These are phyloP conservation scores for Phialophora chinensis DNA, from an alignment of 2,329 filamentous ascomycete species.

Conservation along the genomic window DNA sequence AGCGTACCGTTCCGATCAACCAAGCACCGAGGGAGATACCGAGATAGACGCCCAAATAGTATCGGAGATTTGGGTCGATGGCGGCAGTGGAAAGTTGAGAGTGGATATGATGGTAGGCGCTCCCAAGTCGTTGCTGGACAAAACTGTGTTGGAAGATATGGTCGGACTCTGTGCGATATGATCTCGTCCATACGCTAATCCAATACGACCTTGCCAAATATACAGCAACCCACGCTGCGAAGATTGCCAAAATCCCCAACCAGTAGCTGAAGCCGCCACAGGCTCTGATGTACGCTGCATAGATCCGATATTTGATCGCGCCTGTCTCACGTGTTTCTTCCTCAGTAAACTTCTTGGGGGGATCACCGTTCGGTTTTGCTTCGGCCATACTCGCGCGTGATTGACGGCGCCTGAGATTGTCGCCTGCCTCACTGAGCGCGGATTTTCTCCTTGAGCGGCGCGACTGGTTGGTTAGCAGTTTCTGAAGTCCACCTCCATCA, in stretches of 20 bases:
- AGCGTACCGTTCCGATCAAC: slow-evolving; percentile 66
- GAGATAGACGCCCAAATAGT: slow-evolving; percentile 73
- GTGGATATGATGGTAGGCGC: slow-evolving; percentile 32
- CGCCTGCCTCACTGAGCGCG: slow-evolving; percentile 24
- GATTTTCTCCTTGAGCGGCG: slow-evolving; percentile 31
- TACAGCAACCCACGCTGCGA: slow-evolving; percentile 35
- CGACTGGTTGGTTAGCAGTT: slow-evolving; percentile 47
- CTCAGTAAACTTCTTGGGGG: slow-evolving; percentile 73
- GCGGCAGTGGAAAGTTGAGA: slow-evolving; percentile 23
- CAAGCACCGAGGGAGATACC: slow-evolving; percentile 61
- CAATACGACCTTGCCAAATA: slow-evolving; percentile 50
- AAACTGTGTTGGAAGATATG: slow-evolving; percentile 14
- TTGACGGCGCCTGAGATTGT: slow-evolving; percentile 28
- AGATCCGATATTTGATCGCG: slow-evolving; percentile 70
- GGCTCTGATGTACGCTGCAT: slow-evolving; percentile 68
- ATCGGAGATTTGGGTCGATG: slow-evolving; percentile 54
- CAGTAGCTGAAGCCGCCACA: slow-evolving; percentile 62
- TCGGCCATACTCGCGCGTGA: slow-evolving; percentile 32
- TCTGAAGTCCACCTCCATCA: slow-evolving; percentile 55
- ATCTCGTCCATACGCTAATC: slow-evolving; percentile 55
- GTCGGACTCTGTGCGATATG: slow-evolving; percentile 41
- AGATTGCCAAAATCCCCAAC: slow-evolving; percentile 34
- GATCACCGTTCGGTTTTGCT: slow-evolving; percentile 50
- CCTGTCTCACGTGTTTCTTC: slow-evolving; percentile 76
- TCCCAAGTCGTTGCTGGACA: slow-evolving; percentile 31